A percentile compares a stretch with the other conserved stretches of the same genome.
Conservation (phyloP, 768 basidiomycete genomes). For the Termitomyces sp. region DNA sequence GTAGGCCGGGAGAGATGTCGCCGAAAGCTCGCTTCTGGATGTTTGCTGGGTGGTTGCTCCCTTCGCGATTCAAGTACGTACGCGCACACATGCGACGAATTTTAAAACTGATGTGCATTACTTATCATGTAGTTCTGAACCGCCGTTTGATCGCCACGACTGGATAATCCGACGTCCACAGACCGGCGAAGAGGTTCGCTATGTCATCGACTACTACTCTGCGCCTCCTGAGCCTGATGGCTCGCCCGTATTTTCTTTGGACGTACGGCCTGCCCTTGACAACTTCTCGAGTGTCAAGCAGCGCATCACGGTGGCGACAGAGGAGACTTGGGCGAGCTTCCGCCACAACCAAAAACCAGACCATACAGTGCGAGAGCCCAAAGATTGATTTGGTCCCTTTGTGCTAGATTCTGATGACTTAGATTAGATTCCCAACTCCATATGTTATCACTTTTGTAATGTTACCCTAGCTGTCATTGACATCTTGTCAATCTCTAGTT, state of each 20-base stretch:
- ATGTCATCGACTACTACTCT: slow-evolving; percentile 98
- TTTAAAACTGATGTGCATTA: background rate
- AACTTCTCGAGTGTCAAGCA: slow-evolving; percentile 71
- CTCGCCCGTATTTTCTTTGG: slow-evolving; percentile 90
- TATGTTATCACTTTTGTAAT: background rate
- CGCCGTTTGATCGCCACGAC: slow-evolving; percentile 97
- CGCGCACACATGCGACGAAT: background rate
- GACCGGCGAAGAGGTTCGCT: slow-evolving; percentile 81
- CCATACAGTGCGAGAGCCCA: slow-evolving; percentile 14
- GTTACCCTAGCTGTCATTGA: background rate
- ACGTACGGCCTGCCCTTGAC: slow-evolving; percentile 94
- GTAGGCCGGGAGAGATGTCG: slow-evolving; percentile 87
- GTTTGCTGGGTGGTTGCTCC: slow-evolving; percentile 85
- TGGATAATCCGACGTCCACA: slow-evolving; percentile 86
- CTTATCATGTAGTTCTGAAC: slow-evolving; percentile 57
- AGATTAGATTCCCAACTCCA: background rate
- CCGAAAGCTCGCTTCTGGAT: slow-evolving; percentile 90
- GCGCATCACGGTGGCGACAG: slow-evolving; percentile 64
- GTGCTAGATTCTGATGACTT: background rate
- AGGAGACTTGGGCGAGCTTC: slow-evolving; percentile 57
- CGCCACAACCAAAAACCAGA: slow-evolving; percentile 28
- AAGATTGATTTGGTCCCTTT: background rate
- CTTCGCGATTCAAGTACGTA: slow-evolving; percentile 83
- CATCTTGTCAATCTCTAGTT: background rate
- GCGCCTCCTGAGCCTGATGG: slow-evolving; percentile 87